Conservation (phyloP, 2,329 filamentous ascomycete species). For the Aspergillus quadrilineatus region DNA sequence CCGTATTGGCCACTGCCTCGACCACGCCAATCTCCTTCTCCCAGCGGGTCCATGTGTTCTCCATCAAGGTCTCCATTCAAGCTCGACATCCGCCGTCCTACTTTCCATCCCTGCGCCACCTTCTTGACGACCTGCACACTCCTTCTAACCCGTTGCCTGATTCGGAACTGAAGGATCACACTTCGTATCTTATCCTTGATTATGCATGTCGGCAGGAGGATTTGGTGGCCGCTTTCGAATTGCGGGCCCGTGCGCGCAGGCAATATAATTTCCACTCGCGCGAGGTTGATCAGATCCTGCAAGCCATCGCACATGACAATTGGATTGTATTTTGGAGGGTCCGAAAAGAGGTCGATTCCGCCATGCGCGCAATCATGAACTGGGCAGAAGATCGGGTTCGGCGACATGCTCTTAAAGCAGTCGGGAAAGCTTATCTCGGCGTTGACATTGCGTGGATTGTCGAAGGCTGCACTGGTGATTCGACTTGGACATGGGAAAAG, state of each 20-base stretch:
- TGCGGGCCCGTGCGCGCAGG: slow-evolving; percentile 52
- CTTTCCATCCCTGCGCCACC: slow-evolving; percentile 77
- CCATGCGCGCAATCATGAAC: slow-evolving; percentile 75
- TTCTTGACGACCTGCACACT: slow-evolving; percentile 69
- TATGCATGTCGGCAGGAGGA: slow-evolving; percentile 80
- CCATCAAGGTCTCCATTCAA: slow-evolving; percentile 78
- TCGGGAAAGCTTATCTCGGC: slow-evolving; percentile 76
- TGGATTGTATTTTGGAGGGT: slow-evolving; percentile 76
- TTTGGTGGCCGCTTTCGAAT: slow-evolving; percentile 68
- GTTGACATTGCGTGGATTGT: slow-evolving; percentile 71
- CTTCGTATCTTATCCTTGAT: slow-evolving; percentile 80
- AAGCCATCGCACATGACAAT: slow-evolving; percentile 74
- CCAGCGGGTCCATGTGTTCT: slow-evolving; percentile 87
- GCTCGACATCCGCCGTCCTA: slow-evolving; percentile 84
- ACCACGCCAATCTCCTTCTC: slow-evolving; percentile 77
- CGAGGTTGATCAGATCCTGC: slow-evolving; percentile 68
- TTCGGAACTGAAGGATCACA: slow-evolving; percentile 75
- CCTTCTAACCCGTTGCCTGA: slow-evolving; percentile 64
- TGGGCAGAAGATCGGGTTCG: slow-evolving; percentile 75
- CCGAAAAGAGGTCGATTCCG: slow-evolving; percentile 72
- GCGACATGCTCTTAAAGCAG: slow-evolving; percentile 77
- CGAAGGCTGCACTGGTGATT: slow-evolving; percentile 49
- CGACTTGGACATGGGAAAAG: slow-evolving; percentile 64
- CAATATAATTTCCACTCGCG: slow-evolving; percentile 62
- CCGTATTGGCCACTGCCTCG: slow-evolving; percentile 69